Conservation (phyloP, 164 flowering plant genomes). For the Aristolochia fimbriata region DNA sequence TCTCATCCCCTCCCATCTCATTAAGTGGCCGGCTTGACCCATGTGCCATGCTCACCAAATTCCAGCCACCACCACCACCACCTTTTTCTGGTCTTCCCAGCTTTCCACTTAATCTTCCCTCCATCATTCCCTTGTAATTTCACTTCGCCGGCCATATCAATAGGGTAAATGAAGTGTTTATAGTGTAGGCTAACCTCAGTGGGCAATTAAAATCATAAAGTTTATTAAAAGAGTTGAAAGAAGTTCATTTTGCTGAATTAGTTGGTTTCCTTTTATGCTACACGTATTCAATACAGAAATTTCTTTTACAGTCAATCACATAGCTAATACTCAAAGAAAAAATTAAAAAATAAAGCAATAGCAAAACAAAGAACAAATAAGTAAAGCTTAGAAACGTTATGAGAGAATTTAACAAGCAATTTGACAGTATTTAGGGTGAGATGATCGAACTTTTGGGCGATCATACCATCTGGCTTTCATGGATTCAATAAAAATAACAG, state of each 20-base stretch:
- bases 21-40: conserved; percentile 81
- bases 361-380: too few species aligned
- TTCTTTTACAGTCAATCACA: too few species aligned
- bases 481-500: not conserved
- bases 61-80: conserved; percentile 74
- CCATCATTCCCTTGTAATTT: conserved; percentile 58
- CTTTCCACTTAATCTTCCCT: conserved; percentile 78
- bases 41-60: conserved; percentile 70
- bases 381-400: too few species aligned
- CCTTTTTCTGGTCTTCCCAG: conserved; percentile 43
- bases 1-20: conserved; percentile 20
- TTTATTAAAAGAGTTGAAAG: not conserved
- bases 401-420: too few species aligned
- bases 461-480: too few species aligned
- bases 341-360: too few species aligned
- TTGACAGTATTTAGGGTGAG: too few species aligned
- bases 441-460: too few species aligned
- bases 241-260: not conserved
- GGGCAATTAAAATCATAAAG: not conserved
- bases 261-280: too few species aligned
- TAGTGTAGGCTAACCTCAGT: not conserved
- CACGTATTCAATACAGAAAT: too few species aligned
- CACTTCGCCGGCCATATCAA: conserved; percentile 70
- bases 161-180: not conserved
- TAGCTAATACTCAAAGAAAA: too few species aligned